Percentiles rank a stretch among this genome's conserved stretches.
These are phyloP conservation scores for Isoetes engelmannii DNA, from an alignment of 83 land plant species.

Conservation along the genomic window DNA sequence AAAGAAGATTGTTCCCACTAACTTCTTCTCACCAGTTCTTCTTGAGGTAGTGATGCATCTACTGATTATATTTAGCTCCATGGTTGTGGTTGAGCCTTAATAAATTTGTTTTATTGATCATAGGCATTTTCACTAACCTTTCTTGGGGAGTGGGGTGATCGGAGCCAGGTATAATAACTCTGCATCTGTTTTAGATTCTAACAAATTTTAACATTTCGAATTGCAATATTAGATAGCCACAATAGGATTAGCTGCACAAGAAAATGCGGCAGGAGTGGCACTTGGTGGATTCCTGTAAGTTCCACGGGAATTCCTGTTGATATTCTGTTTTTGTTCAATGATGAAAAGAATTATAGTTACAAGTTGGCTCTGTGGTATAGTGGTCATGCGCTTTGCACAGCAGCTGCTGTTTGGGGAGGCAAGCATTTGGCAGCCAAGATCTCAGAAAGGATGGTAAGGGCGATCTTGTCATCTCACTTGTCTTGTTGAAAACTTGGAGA, in stretches of 20 bases:
- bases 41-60: conserved; percentile 41
- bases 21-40: conserved; percentile 70
- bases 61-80: not conserved
- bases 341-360: not conserved
- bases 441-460: conserved; percentile 70
- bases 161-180: conserved; percentile 67
- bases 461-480: not conserved
- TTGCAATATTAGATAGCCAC: conserved; percentile 63
- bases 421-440: conserved; percentile 82
- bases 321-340: not conserved
- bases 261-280: conserved; percentile 83
- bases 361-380: conserved; percentile 27
- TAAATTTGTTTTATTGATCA: conserved; percentile 9
- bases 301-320: not conserved
- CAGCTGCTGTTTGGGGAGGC: conserved; percentile 88
- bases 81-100: not conserved
- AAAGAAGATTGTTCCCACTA: conserved; percentile 36
- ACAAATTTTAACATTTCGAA: not conserved
- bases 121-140: conserved; percentile 94
- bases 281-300: conserved; percentile 88
- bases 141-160: conserved; percentile 98
- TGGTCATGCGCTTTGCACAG: conserved; percentile 79
- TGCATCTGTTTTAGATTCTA: not conserved
- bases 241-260: conserved; percentile 90
- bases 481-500: not conserved